Evolutionary conservation across 23 red algal species (phyloP), one percentile per base, ranked within the genome.

Genomic region (Gracilaria gracilis): DNA sequence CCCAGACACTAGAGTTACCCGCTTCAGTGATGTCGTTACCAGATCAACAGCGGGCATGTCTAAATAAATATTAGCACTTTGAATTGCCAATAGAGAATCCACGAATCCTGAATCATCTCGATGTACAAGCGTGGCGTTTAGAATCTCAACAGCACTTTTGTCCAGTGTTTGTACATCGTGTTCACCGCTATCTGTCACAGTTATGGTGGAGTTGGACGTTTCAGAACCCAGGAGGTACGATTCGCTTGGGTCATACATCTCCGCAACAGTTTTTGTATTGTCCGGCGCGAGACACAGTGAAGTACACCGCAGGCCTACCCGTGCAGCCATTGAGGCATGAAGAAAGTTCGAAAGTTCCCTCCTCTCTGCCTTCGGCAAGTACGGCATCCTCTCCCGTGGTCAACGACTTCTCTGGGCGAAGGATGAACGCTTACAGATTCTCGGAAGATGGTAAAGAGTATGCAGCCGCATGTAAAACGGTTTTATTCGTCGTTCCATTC

Each of bases 221-320:
- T 75, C 50, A 24, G 84, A 87, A n/a, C 37, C 84, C 17, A 87
- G 64, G n/a, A 74, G 47, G 19, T 58, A 27, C 39, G 67, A 54
- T n/a, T 67, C 84, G 31, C 62, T 87, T 37, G 84, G 44, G 31
- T 87, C 84, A 32, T 74, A 87, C 84, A 87, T 87, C 38, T 87
- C 48, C 13, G 62, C 84, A 4, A 76, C 49, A 51, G 77, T 33
- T n/a, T n/a, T n/a, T 25, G 49, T 57, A 87, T 33, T 36, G 39
- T n/a, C 84, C 84, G 0, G 64, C 66, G 4, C 49, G 33, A 53
- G 39, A 2, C 20, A 87, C 84, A 21, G 84, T 87, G 53, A 87
- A 87, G 8, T n/a, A 77, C 48, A 75, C 84, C 19, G 39, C 67
- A 7, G 42, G 28, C 13, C 61, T 67, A 7, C 84, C 84, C 25